Base-by-base conservation (phyloP, 2,329 filamentous ascomycete species). In the Alternaria brassicae region DNA sequence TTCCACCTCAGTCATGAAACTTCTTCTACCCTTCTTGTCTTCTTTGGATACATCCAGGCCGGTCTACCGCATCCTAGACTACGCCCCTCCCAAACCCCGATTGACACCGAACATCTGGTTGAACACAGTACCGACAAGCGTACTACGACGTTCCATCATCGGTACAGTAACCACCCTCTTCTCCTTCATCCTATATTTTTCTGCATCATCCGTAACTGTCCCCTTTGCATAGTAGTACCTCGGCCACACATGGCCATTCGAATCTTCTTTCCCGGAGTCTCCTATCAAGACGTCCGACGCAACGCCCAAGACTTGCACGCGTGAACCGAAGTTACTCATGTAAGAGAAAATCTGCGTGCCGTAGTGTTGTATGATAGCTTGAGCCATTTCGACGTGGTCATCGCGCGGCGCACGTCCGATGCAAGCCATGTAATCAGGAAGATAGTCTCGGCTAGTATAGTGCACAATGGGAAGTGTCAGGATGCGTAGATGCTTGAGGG, bases 131-230 rank as follows among this genome's bases (percentile, higher is more conserved):
- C n/a, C 6, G 12, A n/a, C 32, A 1, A 36, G 6, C 0, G 2
- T 2, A n/a, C 32, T 15, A 36, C 8, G 12, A 17, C 6, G 15
- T 9, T 3, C 6, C 15, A 6, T 36, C 6, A 15, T 36, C 32
- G 32, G 32, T 15, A n/a, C 32, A 15, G 32, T 15, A 36, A 36
- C 32, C 15, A 36, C 32, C 15, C 15, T 36, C 8, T 13, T n/a
- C 1, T 9, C n/a, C 6, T n/a, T 6, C 2, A n/a, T 3, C 2
- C 15, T n/a, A 3, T 36, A 13, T 36, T 3, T 8, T 3, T 3
- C 1, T 36, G 6, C 15, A 7, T n/a, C 15, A 13, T n/a, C 15
- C 5, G 12, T n/a, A 6, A 17, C 32, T 36, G 3, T 13, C 1
- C 15, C 6, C 6, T 13, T 13, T 3, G 0, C 6, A n/a, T 36